phyloP scores from a whole-genome alignment of 83 land plant genomes.

The Isoetes engelmannii region DNA sequence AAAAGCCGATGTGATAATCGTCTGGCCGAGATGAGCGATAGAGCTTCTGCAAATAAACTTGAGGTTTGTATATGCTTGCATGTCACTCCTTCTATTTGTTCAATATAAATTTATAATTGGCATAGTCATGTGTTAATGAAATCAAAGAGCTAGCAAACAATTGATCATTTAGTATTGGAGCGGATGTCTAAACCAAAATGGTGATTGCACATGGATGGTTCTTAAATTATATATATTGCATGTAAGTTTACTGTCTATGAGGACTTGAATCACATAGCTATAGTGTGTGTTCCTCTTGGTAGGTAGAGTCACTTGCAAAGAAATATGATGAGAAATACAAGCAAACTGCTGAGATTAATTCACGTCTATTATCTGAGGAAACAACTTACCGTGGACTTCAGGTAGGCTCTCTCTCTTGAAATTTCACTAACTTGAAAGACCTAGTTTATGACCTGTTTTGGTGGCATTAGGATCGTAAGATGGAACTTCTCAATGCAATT shows the following conservation, averaged over 20 bases:
- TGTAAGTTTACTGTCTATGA: too few species aligned
- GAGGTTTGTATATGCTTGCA: slow-evolving; percentile 47
- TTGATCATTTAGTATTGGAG: too few species aligned
- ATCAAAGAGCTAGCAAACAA: too few species aligned
- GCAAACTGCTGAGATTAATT: slow-evolving; percentile 64
- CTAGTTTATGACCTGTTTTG: too few species aligned
- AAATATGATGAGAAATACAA: slow-evolving; percentile 86
- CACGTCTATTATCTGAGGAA: slow-evolving; percentile 67
- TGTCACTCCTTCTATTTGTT: not conserved
- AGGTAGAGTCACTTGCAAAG: slow-evolving; percentile 77
- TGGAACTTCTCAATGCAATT: slow-evolving; percentile 9
- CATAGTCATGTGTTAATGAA: not conserved
- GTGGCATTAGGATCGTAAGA: not conserved
- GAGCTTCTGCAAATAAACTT: slow-evolving; percentile 65
- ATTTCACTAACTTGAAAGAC: too few species aligned
- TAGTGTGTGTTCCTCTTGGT: not conserved
- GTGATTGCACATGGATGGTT: too few species aligned
- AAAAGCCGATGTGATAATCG: slow-evolving; percentile 92
- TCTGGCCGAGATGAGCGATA: slow-evolving; percentile 73
- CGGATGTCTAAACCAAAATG: too few species aligned
- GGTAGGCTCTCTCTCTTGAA: slow-evolving; percentile 28
- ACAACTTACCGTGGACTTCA: slow-evolving; percentile 77
- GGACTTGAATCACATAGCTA: too few species aligned
- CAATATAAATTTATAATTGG: not conserved
- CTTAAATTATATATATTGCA: too few species aligned